Conservation (phyloP, 305 asterid species). For the Solanum chacoense region DNA sequence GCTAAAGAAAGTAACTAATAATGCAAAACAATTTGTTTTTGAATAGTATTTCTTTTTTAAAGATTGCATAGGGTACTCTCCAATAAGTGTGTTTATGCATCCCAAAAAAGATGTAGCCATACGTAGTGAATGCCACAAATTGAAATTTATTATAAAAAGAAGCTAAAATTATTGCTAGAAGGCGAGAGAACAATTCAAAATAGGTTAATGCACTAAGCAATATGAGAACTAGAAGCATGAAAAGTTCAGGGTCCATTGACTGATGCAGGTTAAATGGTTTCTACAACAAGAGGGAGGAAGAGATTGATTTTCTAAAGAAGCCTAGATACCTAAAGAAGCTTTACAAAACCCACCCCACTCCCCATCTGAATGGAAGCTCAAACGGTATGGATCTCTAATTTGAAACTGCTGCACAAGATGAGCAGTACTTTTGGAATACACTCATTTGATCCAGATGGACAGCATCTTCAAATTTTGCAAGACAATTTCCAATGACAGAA, state of each 20-base stretch:
- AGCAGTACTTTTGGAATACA: not conserved
- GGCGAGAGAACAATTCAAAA: not conserved
- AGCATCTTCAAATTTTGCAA: not conserved
- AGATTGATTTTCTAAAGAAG: not conserved
- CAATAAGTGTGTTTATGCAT: not conserved
- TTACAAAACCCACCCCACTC: not conserved
- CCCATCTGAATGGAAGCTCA: not conserved
- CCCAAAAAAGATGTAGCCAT: not conserved
- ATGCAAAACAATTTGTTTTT: not conserved
- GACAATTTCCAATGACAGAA: not conserved
- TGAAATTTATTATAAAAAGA: not conserved
- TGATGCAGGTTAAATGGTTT: not conserved
- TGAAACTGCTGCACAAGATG: not conserved
- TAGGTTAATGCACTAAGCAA: not conserved
- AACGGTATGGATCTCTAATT: not conserved
- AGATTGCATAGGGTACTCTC: not conserved
- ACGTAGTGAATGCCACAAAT: not conserved
- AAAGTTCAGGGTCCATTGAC: not conserved
- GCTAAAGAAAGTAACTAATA: not conserved
- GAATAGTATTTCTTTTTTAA: not conserved
- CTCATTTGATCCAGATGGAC: not conserved
- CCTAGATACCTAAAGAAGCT: not conserved
- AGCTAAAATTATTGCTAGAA: not conserved
- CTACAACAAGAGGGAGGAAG: not conserved
- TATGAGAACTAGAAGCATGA: not conserved